Conservation (phyloP, 2,329 filamentous ascomycete genomes). For the Exophiala alcalophila region DNA sequence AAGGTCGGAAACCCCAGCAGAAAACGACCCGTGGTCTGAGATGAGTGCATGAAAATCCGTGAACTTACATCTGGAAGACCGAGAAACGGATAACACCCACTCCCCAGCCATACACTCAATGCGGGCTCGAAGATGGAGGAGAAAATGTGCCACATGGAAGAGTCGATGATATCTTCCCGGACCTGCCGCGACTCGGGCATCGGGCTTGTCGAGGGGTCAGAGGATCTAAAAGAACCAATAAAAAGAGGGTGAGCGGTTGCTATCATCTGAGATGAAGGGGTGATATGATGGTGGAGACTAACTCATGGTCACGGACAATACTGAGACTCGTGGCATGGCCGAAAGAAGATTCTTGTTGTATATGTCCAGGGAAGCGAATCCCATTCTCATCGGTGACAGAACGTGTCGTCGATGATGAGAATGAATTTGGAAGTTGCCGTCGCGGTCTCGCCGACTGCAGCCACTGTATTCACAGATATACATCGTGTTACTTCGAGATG, state of each 20-base stretch:
- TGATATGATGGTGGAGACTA: too few relatives aligned
- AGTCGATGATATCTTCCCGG: neutral
- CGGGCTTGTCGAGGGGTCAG: neutral
- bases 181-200: neutral
- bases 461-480: neutral
- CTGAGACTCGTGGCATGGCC: neutral
- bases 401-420: neutral
- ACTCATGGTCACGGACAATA: neutral
- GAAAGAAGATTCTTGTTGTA: neutral
- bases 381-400: neutral
- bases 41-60: neutral
- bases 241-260: too few relatives aligned
- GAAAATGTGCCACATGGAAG: conserved; percentile 3
- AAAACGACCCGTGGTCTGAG: too few relatives aligned
- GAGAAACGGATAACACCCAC: neutral
- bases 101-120: neutral
- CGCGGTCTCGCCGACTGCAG: neutral
- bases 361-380: neutral
- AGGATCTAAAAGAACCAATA: too few relatives aligned
- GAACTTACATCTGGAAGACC: conserved; percentile 1
- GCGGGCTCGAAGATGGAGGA: conserved; percentile 1
- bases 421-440: neutral
- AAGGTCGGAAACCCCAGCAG: too few relatives aligned
- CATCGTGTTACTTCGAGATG: neutral
- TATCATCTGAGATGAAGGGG: too few relatives aligned